Evolutionary conservation across 148 eudicot species (phyloP).

Genomic region (Selenicereus undatus): DNA sequence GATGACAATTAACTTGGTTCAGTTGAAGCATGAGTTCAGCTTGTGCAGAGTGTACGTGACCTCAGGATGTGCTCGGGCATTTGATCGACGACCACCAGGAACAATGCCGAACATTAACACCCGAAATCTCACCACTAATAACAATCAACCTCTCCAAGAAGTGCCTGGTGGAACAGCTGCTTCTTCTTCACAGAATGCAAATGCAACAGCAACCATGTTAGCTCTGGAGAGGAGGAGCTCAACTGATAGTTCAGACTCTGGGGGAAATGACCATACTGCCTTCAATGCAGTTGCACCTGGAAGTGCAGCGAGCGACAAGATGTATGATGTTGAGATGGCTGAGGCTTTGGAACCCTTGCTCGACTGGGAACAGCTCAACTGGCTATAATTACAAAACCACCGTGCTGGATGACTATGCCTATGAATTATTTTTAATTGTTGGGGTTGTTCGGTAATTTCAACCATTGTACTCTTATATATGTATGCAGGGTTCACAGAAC

Average conservation of each 20-base stretch:
- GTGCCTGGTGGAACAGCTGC: not conserved
- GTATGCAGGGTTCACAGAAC: too few species aligned
- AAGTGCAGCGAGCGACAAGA: not conserved
- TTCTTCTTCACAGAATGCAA: not conserved
- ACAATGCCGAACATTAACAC: not conserved
- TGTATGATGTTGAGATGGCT: not conserved
- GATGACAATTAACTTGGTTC: constrained; percentile 14
- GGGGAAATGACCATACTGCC: constrained; percentile 9
- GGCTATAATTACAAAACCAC: not conserved
- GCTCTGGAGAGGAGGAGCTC: constrained; percentile 17
- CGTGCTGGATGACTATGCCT: not conserved
- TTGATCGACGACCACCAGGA: constrained; percentile 56
- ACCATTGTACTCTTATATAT: too few species aligned
- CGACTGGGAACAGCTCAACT: constrained; percentile 29
- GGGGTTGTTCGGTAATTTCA: not conserved
- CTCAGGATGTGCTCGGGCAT: constrained; percentile 55
- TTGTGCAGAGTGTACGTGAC: constrained; percentile 59
- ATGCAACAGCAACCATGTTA: not conserved
- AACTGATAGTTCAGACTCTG: constrained; percentile 13
- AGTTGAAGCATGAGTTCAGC: constrained; percentile 59
- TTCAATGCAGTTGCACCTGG: not conserved
- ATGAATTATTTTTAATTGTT: not conserved
- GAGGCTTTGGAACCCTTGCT: constrained; percentile 16
- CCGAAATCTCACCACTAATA: not conserved
- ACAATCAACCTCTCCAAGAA: not conserved